A percentile compares a stretch with the other conserved stretches of the same genome.
Conservation (phyloP, 2,329 filamentous ascomycete genomes). For the Amesomyces nigricolor region DNA sequence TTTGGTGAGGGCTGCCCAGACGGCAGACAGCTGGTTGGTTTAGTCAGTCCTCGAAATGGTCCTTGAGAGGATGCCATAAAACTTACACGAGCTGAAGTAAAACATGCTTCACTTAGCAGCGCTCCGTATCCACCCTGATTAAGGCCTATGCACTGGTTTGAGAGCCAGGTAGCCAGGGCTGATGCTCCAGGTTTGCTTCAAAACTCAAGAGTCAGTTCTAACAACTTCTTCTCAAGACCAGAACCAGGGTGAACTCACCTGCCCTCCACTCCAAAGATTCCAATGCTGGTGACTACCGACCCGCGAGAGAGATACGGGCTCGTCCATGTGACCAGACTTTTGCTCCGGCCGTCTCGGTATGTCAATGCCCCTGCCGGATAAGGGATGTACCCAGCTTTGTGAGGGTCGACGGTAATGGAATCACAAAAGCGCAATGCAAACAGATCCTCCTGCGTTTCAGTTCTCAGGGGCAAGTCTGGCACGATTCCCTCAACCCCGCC, state of each 20-base stretch:
- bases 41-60: no score
- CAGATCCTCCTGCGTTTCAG: not conserved
- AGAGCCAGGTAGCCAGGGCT: slow-evolving; percentile 40
- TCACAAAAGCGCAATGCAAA: slow-evolving; percentile 35
- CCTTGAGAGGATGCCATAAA: not conserved
- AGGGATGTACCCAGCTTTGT: slow-evolving; percentile 43
- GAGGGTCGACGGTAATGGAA: slow-evolving; percentile 43
- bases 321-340: slow-evolving; percentile 34
- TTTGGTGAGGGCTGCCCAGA: no score
- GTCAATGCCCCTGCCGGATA: slow-evolving; percentile 35
- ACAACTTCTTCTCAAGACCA: no score
- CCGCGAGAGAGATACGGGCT: slow-evolving; percentile 36
- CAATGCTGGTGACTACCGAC: slow-evolving; percentile 29
- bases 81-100: slow-evolving; percentile 31
- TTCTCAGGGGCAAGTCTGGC: slow-evolving; percentile 23
- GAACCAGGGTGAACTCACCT: no score
- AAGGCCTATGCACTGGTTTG: slow-evolving; percentile 40
- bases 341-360: no score
- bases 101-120: slow-evolving; percentile 39
- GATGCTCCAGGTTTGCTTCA: slow-evolving; percentile 42
- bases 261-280: slow-evolving; percentile 37
- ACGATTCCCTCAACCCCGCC: slow-evolving; percentile 15
- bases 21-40: no score
- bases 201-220: no score
- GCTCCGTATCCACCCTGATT: slow-evolving; percentile 37